These are phyloP conservation scores for Ploettnerulaceae sp. DNA, from an alignment of 2,329 filamentous ascomycete genomes.

Conservation along the genomic window DNA sequence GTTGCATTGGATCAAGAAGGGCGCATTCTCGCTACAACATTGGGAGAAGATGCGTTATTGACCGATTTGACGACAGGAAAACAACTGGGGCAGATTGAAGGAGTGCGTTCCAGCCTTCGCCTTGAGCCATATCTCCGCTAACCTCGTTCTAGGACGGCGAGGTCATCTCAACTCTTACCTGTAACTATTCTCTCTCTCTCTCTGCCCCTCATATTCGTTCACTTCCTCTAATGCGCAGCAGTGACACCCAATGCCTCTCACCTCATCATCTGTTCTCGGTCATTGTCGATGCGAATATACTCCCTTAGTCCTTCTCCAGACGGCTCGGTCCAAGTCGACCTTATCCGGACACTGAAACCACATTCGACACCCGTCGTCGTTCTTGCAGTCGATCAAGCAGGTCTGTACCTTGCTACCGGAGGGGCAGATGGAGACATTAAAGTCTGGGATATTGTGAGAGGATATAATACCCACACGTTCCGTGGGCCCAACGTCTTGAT, in stretches of 20 bases:
- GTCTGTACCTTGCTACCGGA: slow-evolving; percentile 86
- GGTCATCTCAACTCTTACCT: slow-evolving; percentile 66
- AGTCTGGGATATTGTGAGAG: slow-evolving; percentile 89
- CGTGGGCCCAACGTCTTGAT: slow-evolving; percentile 88
- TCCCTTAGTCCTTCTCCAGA: slow-evolving; percentile 57
- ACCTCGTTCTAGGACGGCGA: slow-evolving; percentile 62
- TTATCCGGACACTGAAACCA: slow-evolving; percentile 79
- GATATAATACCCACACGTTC: slow-evolving; percentile 92
- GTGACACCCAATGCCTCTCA: slow-evolving; percentile 87
- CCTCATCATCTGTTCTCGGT: slow-evolving; percentile 86
- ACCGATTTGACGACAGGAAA: slow-evolving; percentile 79
- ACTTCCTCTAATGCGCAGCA: slow-evolving; percentile 36
- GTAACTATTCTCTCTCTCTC: slow-evolving; percentile 38
- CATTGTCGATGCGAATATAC: slow-evolving; percentile 93
- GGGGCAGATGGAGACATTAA: slow-evolving; percentile 92
- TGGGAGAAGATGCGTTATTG: slow-evolving; percentile 89
- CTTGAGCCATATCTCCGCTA: slow-evolving; percentile 15
- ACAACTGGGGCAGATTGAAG: slow-evolving; percentile 81
- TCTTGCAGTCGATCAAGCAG: slow-evolving; percentile 76
- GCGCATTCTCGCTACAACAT: slow-evolving; percentile 75
- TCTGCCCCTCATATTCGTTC: slow-evolving; percentile 17
- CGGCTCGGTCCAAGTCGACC: slow-evolving; percentile 56
- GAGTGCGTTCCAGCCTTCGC: slow-evolving; percentile 49
- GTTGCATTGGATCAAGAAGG: slow-evolving; percentile 79
- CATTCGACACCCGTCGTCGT: slow-evolving; percentile 88